Base-by-base conservation (phyloP, 192 early-diverging fungal genomes). In the Allomyces macrogynus region DNA sequence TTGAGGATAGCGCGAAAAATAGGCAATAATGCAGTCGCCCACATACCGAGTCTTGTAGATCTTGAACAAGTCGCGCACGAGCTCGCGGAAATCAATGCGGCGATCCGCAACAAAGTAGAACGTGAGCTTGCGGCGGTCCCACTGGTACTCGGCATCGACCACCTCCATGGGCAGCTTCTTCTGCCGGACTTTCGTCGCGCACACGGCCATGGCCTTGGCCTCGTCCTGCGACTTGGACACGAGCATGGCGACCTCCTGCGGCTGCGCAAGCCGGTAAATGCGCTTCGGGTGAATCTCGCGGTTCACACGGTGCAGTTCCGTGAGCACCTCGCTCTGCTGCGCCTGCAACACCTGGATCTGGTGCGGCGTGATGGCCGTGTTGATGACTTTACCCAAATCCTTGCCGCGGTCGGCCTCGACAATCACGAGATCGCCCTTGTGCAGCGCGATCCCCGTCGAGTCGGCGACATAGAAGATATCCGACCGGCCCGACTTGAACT, bases 71-170 rank as follows among this genome's bases (percentile, higher is more conserved):
- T 95, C 92, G 57, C 92, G 81, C 65, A 95, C 92, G 67, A 98
- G 79, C 74, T 95, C 93, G 62, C 92, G 83, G 74, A 97, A 97
- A 74, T 97, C 93, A 64, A 97, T 89, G 42, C 95, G 85, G 69
- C 88, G 83, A 60, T 92, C 91, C 12, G 92, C 91, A 7, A 88
- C 84, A 77, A 93, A 98, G 72, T 93, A 93, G 62, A 95, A 98
- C 1, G 93, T 95, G 61, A 98, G 77, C 80, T 98, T 98, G 67
- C 90, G 84, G 20, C 95, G 81, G 74, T 98, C 93, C 85, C 93
- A 98, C 75, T 98, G 95, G 67, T 90, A 98, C 76, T 98, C 95
- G 23, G 95, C 95, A 70, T 95, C 91, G 0, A 93, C 89, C 24
- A 98, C 86, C 66, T 89, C 83, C 95, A 98, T 98, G 20, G 90